Percentiles rank a stretch among this genome's conserved stretches.
Evolutionary conservation across 169 alveolate genomes (phyloP).

Genomic region (Cryptosporidium andersoni): DNA sequence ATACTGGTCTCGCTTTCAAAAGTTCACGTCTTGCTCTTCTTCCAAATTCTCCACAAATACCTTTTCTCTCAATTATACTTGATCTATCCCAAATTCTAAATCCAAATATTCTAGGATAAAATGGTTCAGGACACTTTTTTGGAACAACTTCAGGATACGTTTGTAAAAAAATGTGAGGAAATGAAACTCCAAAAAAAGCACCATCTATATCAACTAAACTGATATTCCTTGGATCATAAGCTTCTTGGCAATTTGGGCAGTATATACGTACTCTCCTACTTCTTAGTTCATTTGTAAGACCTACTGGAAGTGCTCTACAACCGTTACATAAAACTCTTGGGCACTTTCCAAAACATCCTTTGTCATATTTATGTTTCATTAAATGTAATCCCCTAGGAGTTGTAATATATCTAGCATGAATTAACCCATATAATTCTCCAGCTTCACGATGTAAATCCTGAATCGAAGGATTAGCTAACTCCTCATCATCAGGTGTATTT

Average conservation of each 20-base stretch:
- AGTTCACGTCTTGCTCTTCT: conserved; percentile 28
- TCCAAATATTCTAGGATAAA: conserved; percentile 83
- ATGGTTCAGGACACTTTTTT: conserved; percentile 82
- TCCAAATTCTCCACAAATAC: conserved; percentile 64
- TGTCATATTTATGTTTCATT: conserved; percentile 93
- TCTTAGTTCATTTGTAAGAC: conserved; percentile 90
- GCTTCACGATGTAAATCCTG: conserved; percentile 87
- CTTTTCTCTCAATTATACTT: conserved; percentile 60
- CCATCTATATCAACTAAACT: conserved; percentile 92
- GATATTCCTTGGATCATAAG: conserved; percentile 80
- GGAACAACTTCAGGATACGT: conserved; percentile 88
- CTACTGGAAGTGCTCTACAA: conserved; percentile 93
- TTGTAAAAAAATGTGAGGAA: conserved; percentile 90
- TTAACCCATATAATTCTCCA: conserved; percentile 91
- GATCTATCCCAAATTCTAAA: conserved; percentile 79
- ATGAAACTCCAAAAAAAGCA: conserved; percentile 93
- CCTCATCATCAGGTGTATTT: conserved; percentile 76
- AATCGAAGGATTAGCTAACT: conserved; percentile 74
- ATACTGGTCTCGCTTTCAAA: conserved; percentile 45
- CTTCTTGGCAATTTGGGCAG: conserved; percentile 97
- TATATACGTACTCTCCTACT: conserved; percentile 91
- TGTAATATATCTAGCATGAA: conserved; percentile 93
- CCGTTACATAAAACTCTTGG: conserved; percentile 96
- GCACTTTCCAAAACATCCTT: conserved; percentile 96
- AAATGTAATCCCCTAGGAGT: conserved; percentile 90